Percentiles rank a stretch among this genome's conserved stretches.
Conservation (phyloP, 768 basidiomycete genomes). For the Hydnum rufescens region DNA sequence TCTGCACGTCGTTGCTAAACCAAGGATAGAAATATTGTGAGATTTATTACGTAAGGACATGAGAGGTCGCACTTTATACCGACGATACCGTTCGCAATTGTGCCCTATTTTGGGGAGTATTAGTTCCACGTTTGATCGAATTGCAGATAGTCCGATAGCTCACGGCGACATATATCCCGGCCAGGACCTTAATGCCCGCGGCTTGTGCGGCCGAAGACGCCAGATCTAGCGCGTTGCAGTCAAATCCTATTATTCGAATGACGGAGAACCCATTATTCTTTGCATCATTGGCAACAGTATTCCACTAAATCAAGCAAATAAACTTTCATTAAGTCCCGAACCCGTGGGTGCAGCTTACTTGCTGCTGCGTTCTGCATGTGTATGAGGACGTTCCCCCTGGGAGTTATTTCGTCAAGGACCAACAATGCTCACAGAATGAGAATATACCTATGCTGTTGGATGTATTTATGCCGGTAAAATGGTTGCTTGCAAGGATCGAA, state of each 20-base stretch:
- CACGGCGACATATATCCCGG: conserved; percentile 1
- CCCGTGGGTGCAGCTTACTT: neutral
- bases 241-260: conserved; percentile 2
- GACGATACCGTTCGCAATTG: conserved; percentile 3
- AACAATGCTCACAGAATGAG: no score
- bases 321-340: neutral
- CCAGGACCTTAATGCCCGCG: conserved; percentile 2
- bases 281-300: neutral
- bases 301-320: neutral
- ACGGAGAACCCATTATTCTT: conserved; percentile 3
- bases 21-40: neutral
- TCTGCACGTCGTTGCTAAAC: conserved; percentile 5
- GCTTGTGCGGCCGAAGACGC: conserved; percentile 1
- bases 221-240: conserved; percentile 6
- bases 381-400: neutral
- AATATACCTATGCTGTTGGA: neutral
- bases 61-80: neutral
- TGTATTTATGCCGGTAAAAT: neutral
- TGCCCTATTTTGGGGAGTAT: no score
- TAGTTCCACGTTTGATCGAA: neutral
- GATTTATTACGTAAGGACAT: neutral
- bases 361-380: neutral
- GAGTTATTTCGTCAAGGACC: no score
- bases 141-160: neutral
- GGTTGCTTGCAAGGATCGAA: neutral